A percentile compares a stretch with the other conserved stretches of the same genome.
phyloP scores from a whole-genome alignment of 352 stramenopile genomes.

The Phytophthora rubi region DNA sequence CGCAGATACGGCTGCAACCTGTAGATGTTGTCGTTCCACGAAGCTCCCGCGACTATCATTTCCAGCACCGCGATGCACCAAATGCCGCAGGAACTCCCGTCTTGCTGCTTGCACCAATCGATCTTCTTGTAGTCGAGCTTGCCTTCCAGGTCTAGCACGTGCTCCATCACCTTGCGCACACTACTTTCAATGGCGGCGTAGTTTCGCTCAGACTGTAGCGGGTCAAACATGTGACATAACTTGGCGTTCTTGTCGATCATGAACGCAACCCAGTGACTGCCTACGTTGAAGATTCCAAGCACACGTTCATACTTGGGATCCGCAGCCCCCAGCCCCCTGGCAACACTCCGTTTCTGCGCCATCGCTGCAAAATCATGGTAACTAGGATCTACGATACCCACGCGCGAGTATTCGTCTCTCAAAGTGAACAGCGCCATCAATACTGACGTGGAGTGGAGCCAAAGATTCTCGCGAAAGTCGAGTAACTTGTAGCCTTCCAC shows the following conservation, averaged over 20 bases:
- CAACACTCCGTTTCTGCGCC: too few species aligned
- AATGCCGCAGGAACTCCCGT: background rate
- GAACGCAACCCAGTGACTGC: too few species aligned
- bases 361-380: too few species aligned
- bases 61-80: constrained; percentile 17
- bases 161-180: constrained; percentile 7
- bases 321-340: background rate
- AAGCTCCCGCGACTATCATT: background rate
- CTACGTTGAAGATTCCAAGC: too few species aligned
- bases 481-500: too few species aligned
- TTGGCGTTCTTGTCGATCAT: constrained; percentile 1
- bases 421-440: too few species aligned
- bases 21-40: constrained; percentile 6
- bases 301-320: background rate
- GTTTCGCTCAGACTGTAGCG: background rate
- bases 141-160: constrained; percentile 2
- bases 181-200: constrained; percentile 3
- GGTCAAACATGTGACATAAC: constrained; percentile 12
- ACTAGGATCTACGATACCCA: too few species aligned
- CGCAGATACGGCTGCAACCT: background rate
- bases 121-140: constrained; percentile 6
- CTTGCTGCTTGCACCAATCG: too few species aligned
- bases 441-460: too few species aligned
- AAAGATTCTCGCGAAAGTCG: too few species aligned
- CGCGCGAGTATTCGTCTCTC: too few species aligned